Conservation (phyloP, 495 filamentous ascomycete species). For the Neurospora sp. region DNA sequence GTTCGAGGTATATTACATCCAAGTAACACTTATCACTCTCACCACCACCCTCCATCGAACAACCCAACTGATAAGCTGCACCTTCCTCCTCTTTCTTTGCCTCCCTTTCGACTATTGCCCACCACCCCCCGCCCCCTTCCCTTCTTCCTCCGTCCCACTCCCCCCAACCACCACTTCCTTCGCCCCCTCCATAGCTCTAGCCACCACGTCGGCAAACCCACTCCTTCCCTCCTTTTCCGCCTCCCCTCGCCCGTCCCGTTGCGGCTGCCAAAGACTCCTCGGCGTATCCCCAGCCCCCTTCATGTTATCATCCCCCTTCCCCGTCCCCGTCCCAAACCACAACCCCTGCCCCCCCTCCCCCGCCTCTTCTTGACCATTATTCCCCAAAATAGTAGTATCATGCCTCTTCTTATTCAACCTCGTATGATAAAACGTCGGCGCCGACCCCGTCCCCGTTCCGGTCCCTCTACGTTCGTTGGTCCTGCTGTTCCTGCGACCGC, state of each 20-base stretch:
- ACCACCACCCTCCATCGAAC: neutral
- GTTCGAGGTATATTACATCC: neutral
- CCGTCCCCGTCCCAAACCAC: neutral
- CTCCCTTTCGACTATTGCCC: neutral
- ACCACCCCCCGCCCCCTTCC: neutral
- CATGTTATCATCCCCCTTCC: neutral
- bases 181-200: constrained; percentile 6
- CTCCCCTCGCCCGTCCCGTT: neutral
- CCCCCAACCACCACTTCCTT: neutral
- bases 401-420: constrained; percentile 1
- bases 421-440: constrained; percentile 3
- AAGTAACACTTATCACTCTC: neutral
- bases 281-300: neutral
- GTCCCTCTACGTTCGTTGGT: neutral
- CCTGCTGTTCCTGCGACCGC: neutral
- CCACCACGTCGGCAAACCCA: constrained; percentile 13
- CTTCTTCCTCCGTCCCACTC: neutral
- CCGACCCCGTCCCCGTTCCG: neutral
- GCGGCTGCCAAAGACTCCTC: neutral
- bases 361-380: neutral
- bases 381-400: neutral
- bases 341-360: neutral
- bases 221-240: neutral
- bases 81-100: neutral
- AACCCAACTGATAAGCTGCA: neutral